Conservation (phyloP, 2,329 filamentous ascomycete genomes). For the Alternaria alternata region DNA sequence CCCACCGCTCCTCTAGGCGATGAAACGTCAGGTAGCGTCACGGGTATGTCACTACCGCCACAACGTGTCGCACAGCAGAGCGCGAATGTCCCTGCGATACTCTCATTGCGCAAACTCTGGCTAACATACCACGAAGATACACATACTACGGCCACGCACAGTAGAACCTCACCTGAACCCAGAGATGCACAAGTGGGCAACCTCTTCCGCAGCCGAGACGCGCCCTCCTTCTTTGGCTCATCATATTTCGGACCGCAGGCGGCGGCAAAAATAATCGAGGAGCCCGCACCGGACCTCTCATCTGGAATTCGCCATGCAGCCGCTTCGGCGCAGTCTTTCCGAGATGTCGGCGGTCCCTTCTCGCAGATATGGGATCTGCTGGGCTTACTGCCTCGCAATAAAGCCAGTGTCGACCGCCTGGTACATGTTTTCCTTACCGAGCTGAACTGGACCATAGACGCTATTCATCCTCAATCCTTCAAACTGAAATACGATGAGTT, state of each 20-base stretch:
- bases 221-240: background rate
- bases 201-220: background rate
- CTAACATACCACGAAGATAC: background rate
- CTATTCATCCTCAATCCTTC: background rate
- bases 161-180: background rate
- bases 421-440: background rate
- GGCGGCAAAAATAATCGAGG: background rate
- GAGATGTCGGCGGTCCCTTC: background rate
- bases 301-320: background rate
- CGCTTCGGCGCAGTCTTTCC: background rate
- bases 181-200: background rate
- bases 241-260: background rate
- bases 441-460: background rate
- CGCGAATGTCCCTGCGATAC: background rate
- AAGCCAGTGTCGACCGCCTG: background rate
- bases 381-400: background rate
- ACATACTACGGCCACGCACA: background rate
- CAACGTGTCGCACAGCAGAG: too few species aligned
- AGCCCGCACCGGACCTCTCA: background rate
- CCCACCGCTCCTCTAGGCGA: background rate
- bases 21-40: too few species aligned
- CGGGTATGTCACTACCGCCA: background rate
- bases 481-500: background rate
- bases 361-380: background rate
- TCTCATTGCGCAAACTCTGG: background rate